phyloP scores from a whole-genome alignment of 2,329 filamentous ascomycete genomes.

The Beauveria asiatica region DNA sequence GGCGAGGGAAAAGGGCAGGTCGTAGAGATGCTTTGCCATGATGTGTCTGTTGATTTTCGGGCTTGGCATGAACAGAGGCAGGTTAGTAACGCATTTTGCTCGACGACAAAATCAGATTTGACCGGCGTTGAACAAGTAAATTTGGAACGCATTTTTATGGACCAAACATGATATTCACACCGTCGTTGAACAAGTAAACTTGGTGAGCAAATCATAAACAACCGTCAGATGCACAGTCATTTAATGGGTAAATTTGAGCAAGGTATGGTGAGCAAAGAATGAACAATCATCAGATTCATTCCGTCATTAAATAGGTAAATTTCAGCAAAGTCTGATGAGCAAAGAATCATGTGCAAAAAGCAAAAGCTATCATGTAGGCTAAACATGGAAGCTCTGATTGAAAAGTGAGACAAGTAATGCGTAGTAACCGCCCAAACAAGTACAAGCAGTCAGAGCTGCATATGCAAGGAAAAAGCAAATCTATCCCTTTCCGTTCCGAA shows the following conservation, averaged over 20 bases:
- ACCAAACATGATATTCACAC: background rate
- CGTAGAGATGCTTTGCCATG: background rate
- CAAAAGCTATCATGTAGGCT: background rate
- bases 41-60: background rate
- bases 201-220: too few species aligned
- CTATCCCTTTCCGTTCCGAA: background rate
- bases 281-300: too few species aligned
- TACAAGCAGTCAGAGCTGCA: slow-evolving; percentile 2
- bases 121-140: too few species aligned
- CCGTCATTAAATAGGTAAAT: background rate
- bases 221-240: too few species aligned
- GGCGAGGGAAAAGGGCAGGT: slow-evolving; percentile 34
- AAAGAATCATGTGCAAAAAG: background rate
- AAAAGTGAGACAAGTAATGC: background rate
- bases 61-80: background rate
- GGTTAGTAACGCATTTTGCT: background rate
- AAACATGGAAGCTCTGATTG: background rate
- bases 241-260: too few species aligned
- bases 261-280: too few species aligned
- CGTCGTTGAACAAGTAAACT: too few species aligned
- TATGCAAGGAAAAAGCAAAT: background rate
- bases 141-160: too few species aligned
- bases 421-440: background rate
- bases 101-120: background rate
- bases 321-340: background rate